Conservation (phyloP, 139 green algal genomes). For the Diplosphaera chodatii region DNA sequence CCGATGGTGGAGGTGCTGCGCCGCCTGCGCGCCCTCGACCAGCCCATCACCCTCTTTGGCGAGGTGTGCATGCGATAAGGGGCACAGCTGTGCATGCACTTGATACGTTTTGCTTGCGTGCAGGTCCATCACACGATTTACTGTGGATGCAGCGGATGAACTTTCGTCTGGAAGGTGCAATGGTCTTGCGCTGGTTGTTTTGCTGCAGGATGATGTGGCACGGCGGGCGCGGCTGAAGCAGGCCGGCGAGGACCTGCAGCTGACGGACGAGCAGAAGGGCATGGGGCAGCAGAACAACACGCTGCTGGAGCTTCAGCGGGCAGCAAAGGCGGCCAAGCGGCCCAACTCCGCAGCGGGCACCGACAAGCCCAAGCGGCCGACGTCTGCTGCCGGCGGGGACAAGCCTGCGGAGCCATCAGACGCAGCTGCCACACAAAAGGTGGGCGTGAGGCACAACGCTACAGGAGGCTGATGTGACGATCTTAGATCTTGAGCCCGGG, state of each 20-base stretch:
- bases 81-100: too few species aligned
- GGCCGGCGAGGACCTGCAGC: slow-evolving; percentile 53
- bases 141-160: too few species aligned
- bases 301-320: slow-evolving; percentile 52
- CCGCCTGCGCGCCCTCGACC: slow-evolving; percentile 67
- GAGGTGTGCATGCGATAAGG: slow-evolving; percentile 45
- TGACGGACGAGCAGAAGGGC: slow-evolving; percentile 47
- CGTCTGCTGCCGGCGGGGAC: neutral
- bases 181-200: too few species aligned
- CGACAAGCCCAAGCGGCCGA: neutral
- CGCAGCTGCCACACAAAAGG: too few species aligned
- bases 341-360: slow-evolving; percentile 1
- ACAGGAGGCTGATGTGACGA: too few species aligned
- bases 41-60: slow-evolving; percentile 91
- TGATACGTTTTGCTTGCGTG: too few species aligned
- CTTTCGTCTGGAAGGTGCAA: too few species aligned
- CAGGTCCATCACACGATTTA: too few species aligned
- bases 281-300: slow-evolving; percentile 66
- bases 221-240: slow-evolving; percentile 49
- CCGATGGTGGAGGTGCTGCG: slow-evolving; percentile 70
- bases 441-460: too few species aligned
- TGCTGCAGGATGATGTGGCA: slow-evolving; percentile 26
- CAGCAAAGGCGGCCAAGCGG: slow-evolving; percentile 29
- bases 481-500: too few species aligned
- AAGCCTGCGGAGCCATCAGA: slow-evolving; percentile 5